Evolutionary conservation across 2,329 filamentous ascomycete genomes (phyloP).

Genomic region (Aureobasidium pullulans): DNA sequence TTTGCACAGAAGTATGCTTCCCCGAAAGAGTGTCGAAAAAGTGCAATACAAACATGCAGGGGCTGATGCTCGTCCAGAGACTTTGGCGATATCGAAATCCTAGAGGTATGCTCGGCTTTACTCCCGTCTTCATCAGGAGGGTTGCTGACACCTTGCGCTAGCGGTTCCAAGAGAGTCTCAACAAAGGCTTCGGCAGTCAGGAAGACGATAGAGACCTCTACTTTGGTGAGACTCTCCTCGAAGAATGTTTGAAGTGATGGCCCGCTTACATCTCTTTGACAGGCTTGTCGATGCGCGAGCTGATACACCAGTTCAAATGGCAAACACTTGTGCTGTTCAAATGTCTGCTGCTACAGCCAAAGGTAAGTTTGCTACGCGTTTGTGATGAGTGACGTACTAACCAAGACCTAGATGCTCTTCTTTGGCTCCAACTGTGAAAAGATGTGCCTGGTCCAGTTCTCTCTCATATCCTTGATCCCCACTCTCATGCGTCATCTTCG

Average conservation of each 20-base stretch:
- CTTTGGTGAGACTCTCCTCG: constrained; percentile 54
- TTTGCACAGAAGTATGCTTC: constrained; percentile 69
- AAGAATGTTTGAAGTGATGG: neutral
- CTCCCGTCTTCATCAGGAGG: constrained; percentile 23
- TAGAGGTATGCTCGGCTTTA: constrained; percentile 43
- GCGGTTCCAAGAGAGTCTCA: constrained; percentile 81
- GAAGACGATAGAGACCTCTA: constrained; percentile 78
- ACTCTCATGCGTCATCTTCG: constrained; percentile 85
- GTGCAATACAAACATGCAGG: neutral
- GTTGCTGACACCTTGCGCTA: neutral
- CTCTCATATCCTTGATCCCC: constrained; percentile 88
- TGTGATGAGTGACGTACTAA: neutral
- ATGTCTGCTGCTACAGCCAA: constrained; percentile 86
- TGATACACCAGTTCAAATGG: constrained; percentile 90
- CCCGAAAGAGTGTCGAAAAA: neutral
- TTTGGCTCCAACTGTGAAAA: constrained; percentile 95
- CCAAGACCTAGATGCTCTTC: constrained; percentile 75
- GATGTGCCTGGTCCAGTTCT: constrained; percentile 97
- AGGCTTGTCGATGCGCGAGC: constrained; percentile 71
- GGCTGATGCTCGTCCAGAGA: constrained; percentile 44
- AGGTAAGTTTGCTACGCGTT: constrained; percentile 48
- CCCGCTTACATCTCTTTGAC: constrained; percentile 5
- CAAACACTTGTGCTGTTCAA: constrained; percentile 93
- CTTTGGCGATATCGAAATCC: constrained; percentile 84
- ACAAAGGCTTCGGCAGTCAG: constrained; percentile 48